These are phyloP conservation scores for Rosa rugosa DNA, from an alignment of 306 rosid genomes.

Conservation along the genomic window DNA sequence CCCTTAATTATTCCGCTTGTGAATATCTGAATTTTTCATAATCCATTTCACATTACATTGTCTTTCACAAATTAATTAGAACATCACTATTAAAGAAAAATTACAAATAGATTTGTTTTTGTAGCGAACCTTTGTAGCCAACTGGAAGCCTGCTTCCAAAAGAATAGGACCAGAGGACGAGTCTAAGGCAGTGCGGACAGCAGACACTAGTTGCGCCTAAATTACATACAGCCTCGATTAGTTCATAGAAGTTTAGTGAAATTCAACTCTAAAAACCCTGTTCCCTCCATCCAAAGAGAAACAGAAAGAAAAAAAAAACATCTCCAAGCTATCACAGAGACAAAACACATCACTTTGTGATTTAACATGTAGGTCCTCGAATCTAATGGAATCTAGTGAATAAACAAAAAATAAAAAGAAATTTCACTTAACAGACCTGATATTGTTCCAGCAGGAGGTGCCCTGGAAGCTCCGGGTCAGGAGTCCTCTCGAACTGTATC, in stretches of 20 bases:
- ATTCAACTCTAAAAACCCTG: slow-evolving; percentile 13
- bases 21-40: slow-evolving; percentile 61
- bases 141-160: slow-evolving; percentile 92
- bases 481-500: slow-evolving; percentile 69
- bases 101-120: slow-evolving; percentile 4
- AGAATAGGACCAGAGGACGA: slow-evolving; percentile 84
- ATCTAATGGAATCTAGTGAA: slow-evolving; percentile 2
- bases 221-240: slow-evolving; percentile 37
- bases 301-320: background rate
- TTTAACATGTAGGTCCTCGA: background rate
- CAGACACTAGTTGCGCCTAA: slow-evolving; percentile 95
- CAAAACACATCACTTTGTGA: background rate
- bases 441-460: slow-evolving; percentile 91
- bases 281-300: background rate
- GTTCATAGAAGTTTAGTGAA: slow-evolving; percentile 24
- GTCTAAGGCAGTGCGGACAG: slow-evolving; percentile 92
- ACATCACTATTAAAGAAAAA: slow-evolving; percentile 25
- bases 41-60: slow-evolving; percentile 16
- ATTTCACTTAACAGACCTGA: slow-evolving; percentile 56
- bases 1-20: slow-evolving; percentile 94
- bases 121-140: slow-evolving; percentile 85
- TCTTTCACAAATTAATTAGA: background rate
- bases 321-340: background rate
- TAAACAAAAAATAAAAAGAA: background rate
- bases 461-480: slow-evolving; percentile 97